A percentile compares a stretch with the other conserved stretches of the same genome.
These are phyloP conservation scores for Stephanodiscus minutulus DNA, from an alignment of 108 stramenopile species.

Conservation along the genomic window DNA sequence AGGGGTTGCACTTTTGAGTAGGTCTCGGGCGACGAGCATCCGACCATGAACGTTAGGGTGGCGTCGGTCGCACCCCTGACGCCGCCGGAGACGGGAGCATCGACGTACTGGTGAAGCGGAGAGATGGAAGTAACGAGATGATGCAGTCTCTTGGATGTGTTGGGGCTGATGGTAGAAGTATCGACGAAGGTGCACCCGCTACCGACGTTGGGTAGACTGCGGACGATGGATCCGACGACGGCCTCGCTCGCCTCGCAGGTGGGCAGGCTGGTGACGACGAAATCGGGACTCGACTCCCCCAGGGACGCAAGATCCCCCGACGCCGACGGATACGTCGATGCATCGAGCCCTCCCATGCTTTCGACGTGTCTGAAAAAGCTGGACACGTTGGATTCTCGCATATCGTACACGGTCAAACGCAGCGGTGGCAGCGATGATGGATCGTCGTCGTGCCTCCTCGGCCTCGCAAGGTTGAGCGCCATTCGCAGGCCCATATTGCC, in stretches of 20 bases:
- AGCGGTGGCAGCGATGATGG: conserved; percentile 4
- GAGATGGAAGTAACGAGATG: conserved; percentile 29
- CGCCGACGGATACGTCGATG: conserved; percentile 6
- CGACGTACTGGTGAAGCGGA: conserved; percentile 50
- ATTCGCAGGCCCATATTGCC: conserved; percentile 94
- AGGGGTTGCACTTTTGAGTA: conserved; percentile 55
- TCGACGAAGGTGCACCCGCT: conserved; percentile 35
- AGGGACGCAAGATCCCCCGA: conserved; percentile 25
- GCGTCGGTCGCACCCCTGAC: conserved; percentile 86
- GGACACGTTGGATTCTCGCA: conserved; percentile 22
- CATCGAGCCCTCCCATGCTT: conserved; percentile 6
- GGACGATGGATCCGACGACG: conserved; percentile 26
- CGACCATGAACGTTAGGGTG: conserved; percentile 95
- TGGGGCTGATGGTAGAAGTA: conserved; percentile 38
- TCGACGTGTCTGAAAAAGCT: conserved; percentile 25
- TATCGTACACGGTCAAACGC: conserved; percentile 37
- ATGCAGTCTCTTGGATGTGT: conserved; percentile 33
- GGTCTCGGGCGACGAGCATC: conserved; percentile 53
- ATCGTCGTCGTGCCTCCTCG: background rate
- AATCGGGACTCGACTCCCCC: conserved; percentile 35
- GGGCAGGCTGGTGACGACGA: conserved; percentile 39
- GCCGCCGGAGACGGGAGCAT: conserved; percentile 96
- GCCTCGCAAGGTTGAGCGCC: conserved; percentile 70
- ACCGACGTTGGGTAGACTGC: conserved; percentile 14
- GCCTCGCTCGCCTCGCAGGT: conserved; percentile 40